Base-by-base conservation (phyloP, 345 rosid species). In the Hibiscus tridactylites region DNA sequence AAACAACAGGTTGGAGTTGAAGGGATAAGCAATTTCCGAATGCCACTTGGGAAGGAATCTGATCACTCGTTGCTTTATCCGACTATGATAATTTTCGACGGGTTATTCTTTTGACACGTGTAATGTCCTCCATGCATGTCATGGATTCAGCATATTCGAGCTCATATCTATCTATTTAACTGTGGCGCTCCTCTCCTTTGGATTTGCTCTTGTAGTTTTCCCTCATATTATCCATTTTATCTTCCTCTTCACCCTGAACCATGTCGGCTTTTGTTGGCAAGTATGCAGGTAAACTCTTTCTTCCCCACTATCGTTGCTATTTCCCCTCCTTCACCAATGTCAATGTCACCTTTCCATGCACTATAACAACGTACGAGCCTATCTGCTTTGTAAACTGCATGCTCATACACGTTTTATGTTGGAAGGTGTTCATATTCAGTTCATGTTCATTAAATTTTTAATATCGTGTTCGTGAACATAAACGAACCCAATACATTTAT, bases 251-350 rank as follows among this genome's bases (percentile, higher is more conserved):
- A n/a, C 28, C 73, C 35, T 10, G 0, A 76, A 73, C 82, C 80
- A 88, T 88, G 98, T 90, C 97, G 71, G 96, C 96, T 78, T 94
- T 90, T 78, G 85, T 87, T 13, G 97, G 96, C 68, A 90, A 87
- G 81, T 91, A 91, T 72, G 87, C 93, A 86, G 98, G 98, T 91
- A 85, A 35, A 58, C 28, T 52, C 39, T 42, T 64, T n/a, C 47
- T 37, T 37, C 42, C 7, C 42, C 9, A 3, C 7, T 37, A 35
- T 35, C 37, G 6, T 35, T 5, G 37, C 7, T 35, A 5, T 37
- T 6, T 37, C 42, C 9, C 9, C 9, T 66, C 8, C 16, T 26
- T 26, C 26, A 33, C 1, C 21, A 15, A 24, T 7, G 8, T 9
- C n/a, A 26, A 46, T 67, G 21, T 33, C 50, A 44, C 17, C 19